A percentile compares a stretch with the other conserved stretches of the same genome.
phyloP scores from a whole-genome alignment of 495 filamentous ascomycete genomes.

The Choiromyces venosus region DNA sequence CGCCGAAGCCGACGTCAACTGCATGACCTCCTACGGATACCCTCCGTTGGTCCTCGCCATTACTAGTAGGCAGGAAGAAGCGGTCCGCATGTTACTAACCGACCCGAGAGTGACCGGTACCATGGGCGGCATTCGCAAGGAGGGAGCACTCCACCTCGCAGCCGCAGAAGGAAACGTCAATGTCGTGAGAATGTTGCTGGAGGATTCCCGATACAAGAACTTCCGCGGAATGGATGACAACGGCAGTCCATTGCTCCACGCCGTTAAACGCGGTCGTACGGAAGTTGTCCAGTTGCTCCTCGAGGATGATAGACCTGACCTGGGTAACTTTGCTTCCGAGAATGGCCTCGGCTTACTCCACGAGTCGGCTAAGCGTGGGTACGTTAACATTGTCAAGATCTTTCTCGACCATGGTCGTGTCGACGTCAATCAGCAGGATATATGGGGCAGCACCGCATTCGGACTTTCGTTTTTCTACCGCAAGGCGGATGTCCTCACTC shows the following conservation, averaged over 20 bases:
- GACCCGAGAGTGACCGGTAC: neutral
- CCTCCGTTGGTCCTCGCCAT: neutral
- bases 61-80: neutral
- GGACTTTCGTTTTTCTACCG: neutral
- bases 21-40: neutral
- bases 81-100: neutral
- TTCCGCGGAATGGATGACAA: neutral
- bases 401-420: neutral
- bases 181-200: neutral
- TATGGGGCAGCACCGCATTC: neutral
- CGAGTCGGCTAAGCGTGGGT: neutral
- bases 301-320: neutral
- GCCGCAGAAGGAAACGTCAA: neutral
- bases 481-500: neutral
- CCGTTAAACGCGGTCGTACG: neutral
- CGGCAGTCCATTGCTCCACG: neutral
- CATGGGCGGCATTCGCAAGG: neutral
- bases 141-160: neutral
- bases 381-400: neutral
- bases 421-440: neutral
- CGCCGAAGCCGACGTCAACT: neutral
- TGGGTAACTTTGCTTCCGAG: neutral
- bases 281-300: neutral
- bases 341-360: neutral
- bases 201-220: neutral